These are phyloP conservation scores for Millerozyma miso DNA, from an alignment of 805 yeast genomes.

Conservation along the genomic window DNA sequence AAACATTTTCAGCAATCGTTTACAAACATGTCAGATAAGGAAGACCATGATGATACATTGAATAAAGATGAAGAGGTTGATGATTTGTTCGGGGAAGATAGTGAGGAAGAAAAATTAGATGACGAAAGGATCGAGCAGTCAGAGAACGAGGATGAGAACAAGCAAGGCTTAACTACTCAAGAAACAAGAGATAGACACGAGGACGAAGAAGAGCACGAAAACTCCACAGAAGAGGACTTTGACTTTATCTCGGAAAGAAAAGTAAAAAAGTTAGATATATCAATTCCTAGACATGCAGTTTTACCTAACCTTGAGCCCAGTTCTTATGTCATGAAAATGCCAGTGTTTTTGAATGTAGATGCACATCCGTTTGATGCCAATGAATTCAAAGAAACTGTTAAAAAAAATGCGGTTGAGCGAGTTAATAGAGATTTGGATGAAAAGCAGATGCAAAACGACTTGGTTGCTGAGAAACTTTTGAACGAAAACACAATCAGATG, in stretches of 20 bases:
- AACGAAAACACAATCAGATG: constrained; percentile 89
- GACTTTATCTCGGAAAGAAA: constrained; percentile 23
- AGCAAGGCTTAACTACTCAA: constrained; percentile 25
- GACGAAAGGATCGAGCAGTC: constrained; percentile 13
- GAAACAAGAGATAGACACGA: constrained; percentile 24
- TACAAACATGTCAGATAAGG: constrained; percentile 23
- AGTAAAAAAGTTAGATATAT: constrained; percentile 32
- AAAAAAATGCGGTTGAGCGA: constrained; percentile 32
- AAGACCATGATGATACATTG: constrained; percentile 3
- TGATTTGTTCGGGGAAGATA: constrained; percentile 31
- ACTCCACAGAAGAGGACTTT: constrained; percentile 18
- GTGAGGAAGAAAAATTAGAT: constrained; percentile 11
- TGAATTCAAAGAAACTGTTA: constrained; percentile 51
- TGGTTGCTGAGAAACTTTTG: constrained; percentile 56
- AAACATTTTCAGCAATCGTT: background rate
- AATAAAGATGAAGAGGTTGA: constrained; percentile 22
- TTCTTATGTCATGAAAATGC: constrained; percentile 58
- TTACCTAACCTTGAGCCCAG: constrained; percentile 30
- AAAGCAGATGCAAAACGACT: constrained; percentile 43
- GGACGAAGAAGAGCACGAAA: constrained; percentile 17
- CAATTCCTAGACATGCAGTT: constrained; percentile 49
- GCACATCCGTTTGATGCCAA: constrained; percentile 82
- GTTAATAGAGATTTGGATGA: constrained; percentile 24
- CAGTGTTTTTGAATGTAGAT: constrained; percentile 77
- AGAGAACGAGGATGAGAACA: constrained; percentile 9